A percentile compares a stretch with the other conserved stretches of the same genome.
These are phyloP conservation scores for Xylaria palmicola DNA, from an alignment of 495 filamentous ascomycete genomes.

Conservation along the genomic window DNA sequence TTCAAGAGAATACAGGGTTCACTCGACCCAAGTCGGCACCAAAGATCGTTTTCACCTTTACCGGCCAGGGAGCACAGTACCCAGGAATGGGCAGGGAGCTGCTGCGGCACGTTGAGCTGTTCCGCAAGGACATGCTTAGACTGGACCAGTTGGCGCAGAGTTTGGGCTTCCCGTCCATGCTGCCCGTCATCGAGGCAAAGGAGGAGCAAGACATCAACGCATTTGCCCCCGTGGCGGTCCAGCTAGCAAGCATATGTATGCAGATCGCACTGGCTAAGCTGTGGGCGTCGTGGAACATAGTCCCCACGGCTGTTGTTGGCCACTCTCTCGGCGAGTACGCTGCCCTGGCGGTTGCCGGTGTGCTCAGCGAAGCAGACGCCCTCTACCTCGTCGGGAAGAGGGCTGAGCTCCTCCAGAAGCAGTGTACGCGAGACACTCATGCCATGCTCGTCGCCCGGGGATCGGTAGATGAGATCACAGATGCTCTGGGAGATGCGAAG, in stretches of 20 bases:
- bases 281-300: conserved; percentile 66
- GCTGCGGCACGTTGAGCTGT: neutral
- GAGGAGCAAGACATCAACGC: neutral
- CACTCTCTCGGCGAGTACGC: conserved; percentile 64
- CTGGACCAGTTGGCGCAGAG: neutral
- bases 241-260: conserved; percentile 59
- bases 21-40: conserved; percentile 18
- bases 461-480: conserved; percentile 7
- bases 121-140: neutral
- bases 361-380: conserved; percentile 62
- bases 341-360: conserved; percentile 44
- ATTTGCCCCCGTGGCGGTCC: neutral
- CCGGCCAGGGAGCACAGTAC: conserved; percentile 55
- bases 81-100: conserved; percentile 55
- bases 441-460: conserved; percentile 50
- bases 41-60: conserved; percentile 52
- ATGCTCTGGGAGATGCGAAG: conserved; percentile 7
- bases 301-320: conserved; percentile 65
- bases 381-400: conserved; percentile 67
- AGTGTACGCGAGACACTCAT: conserved; percentile 61
- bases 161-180: neutral
- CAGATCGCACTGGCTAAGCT: conserved; percentile 69
- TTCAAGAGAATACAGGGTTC: conserved; percentile 19
- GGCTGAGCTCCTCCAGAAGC: conserved; percentile 58
- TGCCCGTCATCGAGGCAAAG: neutral